Conservation (phyloP, 805 yeast genomes). For the Nakazawaea wyomingensis region DNA sequence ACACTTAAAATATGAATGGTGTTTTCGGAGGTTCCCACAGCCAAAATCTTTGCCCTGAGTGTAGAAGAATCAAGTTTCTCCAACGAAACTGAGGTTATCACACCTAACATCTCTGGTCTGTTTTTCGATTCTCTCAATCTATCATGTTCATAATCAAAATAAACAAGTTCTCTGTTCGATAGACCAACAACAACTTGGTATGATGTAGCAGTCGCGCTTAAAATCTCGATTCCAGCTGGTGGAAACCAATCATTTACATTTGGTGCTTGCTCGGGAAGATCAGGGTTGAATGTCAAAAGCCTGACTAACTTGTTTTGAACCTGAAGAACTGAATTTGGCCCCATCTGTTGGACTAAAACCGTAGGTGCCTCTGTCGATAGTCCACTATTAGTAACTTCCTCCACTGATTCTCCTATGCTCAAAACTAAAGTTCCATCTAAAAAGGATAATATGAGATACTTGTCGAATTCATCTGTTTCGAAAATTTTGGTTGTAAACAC, state of each 20-base stretch:
- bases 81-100: conserved; percentile 42
- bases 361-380: conserved; percentile 56
- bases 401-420: conserved; percentile 74
- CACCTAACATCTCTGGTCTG: conserved; percentile 45
- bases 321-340: conserved; percentile 60
- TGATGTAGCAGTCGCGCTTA: conserved; percentile 55
- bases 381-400: conserved; percentile 59
- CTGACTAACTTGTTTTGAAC: conserved; percentile 66
- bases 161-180: conserved; percentile 69
- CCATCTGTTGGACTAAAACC: conserved; percentile 64
- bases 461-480: conserved; percentile 44
- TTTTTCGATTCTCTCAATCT: conserved; percentile 68
- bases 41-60: conserved; percentile 50
- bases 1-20: conserved; percentile 66
- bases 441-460: conserved; percentile 61
- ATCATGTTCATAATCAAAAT: conserved; percentile 75
- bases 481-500: conserved; percentile 59
- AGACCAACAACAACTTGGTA: conserved; percentile 68
- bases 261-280: conserved; percentile 22
- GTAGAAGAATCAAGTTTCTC: conserved; percentile 39
- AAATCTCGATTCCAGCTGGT: conserved; percentile 67
- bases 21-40: conserved; percentile 68
- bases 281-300: conserved; percentile 36
- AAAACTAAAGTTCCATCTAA: conserved; percentile 66
- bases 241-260: conserved; percentile 69